These are phyloP conservation scores for Colletotrichum tofieldiae DNA, from an alignment of 2,329 filamentous ascomycete species.

Conservation along the genomic window DNA sequence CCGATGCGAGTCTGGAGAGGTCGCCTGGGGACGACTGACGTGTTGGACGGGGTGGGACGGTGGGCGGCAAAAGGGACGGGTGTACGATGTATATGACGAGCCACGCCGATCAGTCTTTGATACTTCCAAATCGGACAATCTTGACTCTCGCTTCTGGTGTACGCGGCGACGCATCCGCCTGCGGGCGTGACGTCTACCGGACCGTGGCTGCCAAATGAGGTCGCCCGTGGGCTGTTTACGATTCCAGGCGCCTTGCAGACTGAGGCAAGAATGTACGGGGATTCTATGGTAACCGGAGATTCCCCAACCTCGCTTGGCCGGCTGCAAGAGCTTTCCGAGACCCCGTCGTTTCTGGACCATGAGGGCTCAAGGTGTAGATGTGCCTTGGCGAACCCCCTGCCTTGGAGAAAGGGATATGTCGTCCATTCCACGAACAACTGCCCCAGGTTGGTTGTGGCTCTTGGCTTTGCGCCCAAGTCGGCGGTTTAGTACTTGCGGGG, in stretches of 20 bases:
- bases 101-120: conserved; percentile 25
- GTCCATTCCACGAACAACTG: background rate
- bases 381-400: background rate
- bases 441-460: background rate
- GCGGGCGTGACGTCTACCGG: background rate
- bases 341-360: background rate
- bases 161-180: background rate
- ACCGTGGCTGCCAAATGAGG: background rate
- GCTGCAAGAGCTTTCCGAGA: background rate
- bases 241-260: background rate
- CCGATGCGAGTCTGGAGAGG: conserved; percentile 56
- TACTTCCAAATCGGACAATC: background rate
- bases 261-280: background rate
- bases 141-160: background rate
- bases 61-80: background rate
- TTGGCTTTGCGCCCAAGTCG: no score
- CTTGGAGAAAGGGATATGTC: background rate
- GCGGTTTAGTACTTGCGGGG: no score
- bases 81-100: conserved; percentile 9
- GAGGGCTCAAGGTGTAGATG: no score
- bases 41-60: background rate
- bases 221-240: background rate
- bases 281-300: background rate
- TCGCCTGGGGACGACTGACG: conserved; percentile 48
- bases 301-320: background rate